Evolutionary conservation across 345 rosid species (phyloP).

Genomic region (Eucalyptus marginata): DNA sequence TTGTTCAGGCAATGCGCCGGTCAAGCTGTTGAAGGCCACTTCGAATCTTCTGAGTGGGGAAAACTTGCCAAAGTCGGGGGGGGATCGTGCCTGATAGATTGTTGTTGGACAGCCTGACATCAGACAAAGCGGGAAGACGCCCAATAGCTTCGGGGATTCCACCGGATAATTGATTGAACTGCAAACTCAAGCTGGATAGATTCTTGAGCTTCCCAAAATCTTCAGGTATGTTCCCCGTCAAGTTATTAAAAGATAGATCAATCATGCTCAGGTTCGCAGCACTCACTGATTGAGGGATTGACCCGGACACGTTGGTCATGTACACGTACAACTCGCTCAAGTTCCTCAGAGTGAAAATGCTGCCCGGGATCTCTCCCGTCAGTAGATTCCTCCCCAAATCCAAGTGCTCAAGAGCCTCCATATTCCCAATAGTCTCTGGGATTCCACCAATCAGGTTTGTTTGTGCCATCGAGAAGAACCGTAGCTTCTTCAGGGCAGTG

Average conservation of each 20-base stretch:
- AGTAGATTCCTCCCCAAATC: slow-evolving; percentile 11
- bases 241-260: slow-evolving; percentile 28
- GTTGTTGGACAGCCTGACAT: slow-evolving; percentile 26
- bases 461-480: not conserved
- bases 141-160: slow-evolving; percentile 31
- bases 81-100: slow-evolving; percentile 41
- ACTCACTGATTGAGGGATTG: slow-evolving; percentile 23
- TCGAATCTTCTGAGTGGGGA: slow-evolving; percentile 19
- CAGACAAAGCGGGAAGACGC: slow-evolving; percentile 21
- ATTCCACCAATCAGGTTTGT: slow-evolving; percentile 43
- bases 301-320: slow-evolving; percentile 14
- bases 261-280: slow-evolving; percentile 9
- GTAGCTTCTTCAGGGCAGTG: slow-evolving; percentile 26
- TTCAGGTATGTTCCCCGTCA: slow-evolving; percentile 34
- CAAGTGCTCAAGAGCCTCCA: slow-evolving; percentile 26
- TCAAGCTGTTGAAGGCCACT: slow-evolving; percentile 24
- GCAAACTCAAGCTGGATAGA: slow-evolving; percentile 2
- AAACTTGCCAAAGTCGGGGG: slow-evolving; percentile 27
- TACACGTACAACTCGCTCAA: slow-evolving; percentile 12
- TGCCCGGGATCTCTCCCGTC: slow-evolving; percentile 23
- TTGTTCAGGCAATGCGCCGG: slow-evolving; percentile 32
- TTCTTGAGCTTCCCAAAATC: slow-evolving; percentile 29
- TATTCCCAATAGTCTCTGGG: slow-evolving; percentile 15
- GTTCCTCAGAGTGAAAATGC: slow-evolving; percentile 30
- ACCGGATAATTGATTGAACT: slow-evolving; percentile 33